A percentile compares a stretch with the other conserved stretches of the same genome.
phyloP scores from a whole-genome alignment of 2,329 filamentous ascomycete genomes.

The Aspergillus carbonarius region DNA sequence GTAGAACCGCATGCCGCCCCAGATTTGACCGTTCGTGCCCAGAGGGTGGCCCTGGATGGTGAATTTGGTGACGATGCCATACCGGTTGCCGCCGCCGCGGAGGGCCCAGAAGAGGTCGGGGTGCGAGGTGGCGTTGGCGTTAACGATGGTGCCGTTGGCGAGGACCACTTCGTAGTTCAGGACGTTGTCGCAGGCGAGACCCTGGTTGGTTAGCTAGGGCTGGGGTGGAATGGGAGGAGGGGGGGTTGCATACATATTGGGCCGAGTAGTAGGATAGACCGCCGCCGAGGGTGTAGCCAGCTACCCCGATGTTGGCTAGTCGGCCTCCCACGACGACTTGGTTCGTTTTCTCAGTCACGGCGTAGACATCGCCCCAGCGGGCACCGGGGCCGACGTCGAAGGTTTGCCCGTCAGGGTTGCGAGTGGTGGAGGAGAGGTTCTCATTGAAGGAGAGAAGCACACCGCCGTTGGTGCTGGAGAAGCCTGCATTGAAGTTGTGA shows the following conservation, averaged over 20 bases:
- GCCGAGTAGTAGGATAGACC: constrained; percentile 16
- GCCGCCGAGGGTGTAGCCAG: constrained; percentile 9
- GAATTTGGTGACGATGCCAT: constrained; percentile 16
- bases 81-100: constrained; percentile 13
- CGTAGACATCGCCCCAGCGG: constrained; percentile 15
- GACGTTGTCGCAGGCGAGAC: constrained; percentile 14
- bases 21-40: constrained; percentile 4
- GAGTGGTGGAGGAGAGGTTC: constrained; percentile 9
- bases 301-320: constrained; percentile 12
- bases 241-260: constrained; percentile 12
- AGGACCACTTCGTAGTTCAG: constrained; percentile 14
- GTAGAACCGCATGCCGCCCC: constrained; percentile 10
- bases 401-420: constrained; percentile 7
- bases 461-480: constrained; percentile 10
- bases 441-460: constrained; percentile 13
- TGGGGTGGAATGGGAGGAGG: not conserved
- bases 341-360: constrained; percentile 7
- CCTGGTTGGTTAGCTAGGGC: not conserved
- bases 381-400: constrained; percentile 15
- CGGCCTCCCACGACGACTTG: constrained; percentile 12
- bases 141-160: constrained; percentile 6
- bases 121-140: constrained; percentile 12
- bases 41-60: constrained; percentile 11
- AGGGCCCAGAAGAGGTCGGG: constrained; percentile 15
- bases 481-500: constrained; percentile 12